A percentile compares a stretch with the other conserved stretches of the same genome.
phyloP scores from a whole-genome alignment of 140 eudicot species.

The Cichorium intybus region DNA sequence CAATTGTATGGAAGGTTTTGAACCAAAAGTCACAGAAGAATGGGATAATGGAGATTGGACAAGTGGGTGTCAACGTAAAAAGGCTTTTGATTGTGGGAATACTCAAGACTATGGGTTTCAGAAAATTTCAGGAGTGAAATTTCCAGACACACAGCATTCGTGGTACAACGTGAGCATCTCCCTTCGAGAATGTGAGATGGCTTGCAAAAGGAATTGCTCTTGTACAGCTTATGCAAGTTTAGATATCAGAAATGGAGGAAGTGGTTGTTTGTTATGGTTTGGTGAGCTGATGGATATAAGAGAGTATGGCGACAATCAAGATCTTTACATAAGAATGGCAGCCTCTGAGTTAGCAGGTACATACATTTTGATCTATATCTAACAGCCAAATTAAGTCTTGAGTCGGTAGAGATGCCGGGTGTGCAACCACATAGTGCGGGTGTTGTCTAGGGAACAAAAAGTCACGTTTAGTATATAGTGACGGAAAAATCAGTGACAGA shows the following conservation, averaged over 20 bases:
- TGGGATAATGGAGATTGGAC: constrained; percentile 26
- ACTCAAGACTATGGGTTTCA: constrained; percentile 1
- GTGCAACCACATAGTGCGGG: too few relatives aligned
- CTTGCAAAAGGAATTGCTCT: constrained; percentile 19
- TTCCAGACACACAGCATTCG: constrained; percentile 25
- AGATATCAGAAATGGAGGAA: neutral
- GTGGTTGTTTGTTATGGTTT: constrained; percentile 16
- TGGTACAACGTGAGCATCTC: constrained; percentile 24
- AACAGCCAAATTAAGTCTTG: neutral
- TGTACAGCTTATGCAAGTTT: neutral
- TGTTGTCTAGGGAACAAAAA: too few relatives aligned
- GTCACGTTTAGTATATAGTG: too few relatives aligned
- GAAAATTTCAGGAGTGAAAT: constrained; percentile 15
- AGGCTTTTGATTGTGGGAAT: constrained; percentile 15
- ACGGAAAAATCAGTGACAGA: too few relatives aligned
- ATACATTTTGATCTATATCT: neutral
- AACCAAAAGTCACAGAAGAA: constrained; percentile 6
- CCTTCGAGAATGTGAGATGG: constrained; percentile 22
- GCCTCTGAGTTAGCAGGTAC: constrained; percentile 28
- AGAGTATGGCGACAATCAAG: constrained; percentile 1
- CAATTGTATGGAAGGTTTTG: constrained; percentile 33
- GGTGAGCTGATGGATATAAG: constrained; percentile 23
- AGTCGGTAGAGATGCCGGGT: too few relatives aligned
- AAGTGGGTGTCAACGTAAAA: neutral
- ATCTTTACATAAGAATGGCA: constrained; percentile 23